phyloP scores from a whole-genome alignment of 106 monocot genomes.

The Dioscorea alata region DNA sequence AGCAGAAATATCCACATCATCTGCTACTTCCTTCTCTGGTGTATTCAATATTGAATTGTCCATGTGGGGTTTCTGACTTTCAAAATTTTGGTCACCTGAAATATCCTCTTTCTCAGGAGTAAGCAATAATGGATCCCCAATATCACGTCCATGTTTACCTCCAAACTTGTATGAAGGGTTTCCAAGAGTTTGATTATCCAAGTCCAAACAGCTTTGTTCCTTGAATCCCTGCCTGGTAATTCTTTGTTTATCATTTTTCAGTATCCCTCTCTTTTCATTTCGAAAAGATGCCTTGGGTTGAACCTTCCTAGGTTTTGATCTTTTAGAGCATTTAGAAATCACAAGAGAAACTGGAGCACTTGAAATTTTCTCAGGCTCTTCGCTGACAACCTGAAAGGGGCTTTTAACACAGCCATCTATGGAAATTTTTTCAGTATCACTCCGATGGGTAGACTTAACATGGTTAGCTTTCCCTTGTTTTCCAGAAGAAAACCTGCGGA shows the following conservation, averaged over 20 bases:
- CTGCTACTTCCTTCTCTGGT: neutral
- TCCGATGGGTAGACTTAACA: neutral
- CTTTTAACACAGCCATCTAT: neutral
- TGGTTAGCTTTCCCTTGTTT: slow-evolving; percentile 1
- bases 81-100: no score
- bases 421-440: neutral
- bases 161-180: neutral
- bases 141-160: no score
- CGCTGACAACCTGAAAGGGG: neutral
- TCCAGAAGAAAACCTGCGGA: slow-evolving; percentile 2
- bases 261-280: neutral
- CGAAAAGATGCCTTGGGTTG: neutral
- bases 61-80: no score
- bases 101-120: no score
- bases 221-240: neutral
- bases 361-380: neutral
- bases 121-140: no score
- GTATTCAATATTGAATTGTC: neutral
- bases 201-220: neutral
- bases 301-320: neutral
- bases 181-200: neutral
- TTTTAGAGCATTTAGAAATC: neutral
- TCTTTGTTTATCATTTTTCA: neutral
- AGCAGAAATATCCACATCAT: neutral
- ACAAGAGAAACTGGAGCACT: neutral